Base-by-base conservation (phyloP, 805 yeast genomes). In the Candida easanensis region DNA sequence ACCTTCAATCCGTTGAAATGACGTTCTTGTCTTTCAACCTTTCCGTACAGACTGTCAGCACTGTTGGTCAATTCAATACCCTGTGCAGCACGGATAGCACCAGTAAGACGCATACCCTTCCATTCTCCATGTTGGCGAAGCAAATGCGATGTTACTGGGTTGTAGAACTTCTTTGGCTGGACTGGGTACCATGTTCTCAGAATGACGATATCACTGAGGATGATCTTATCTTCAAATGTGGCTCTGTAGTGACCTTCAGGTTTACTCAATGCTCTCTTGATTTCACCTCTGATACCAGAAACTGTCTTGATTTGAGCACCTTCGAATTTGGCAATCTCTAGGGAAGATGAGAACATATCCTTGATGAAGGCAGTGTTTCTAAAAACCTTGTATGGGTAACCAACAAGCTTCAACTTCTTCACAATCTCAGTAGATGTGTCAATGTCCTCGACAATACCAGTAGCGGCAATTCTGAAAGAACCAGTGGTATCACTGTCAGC, bases 161-260 rank as follows among this genome's bases (percentile, higher is more conserved):
- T 95, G 66, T 91, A 95, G 66, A 88, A 93, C 63, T 81, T 81
- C 64, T 91, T 84, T 14, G 93, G 86, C 51, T 77, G 81, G 30
- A 93, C 95, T 2, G 98, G 98, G 62, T 89, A 90, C 99, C 99
- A 93, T 4, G 98, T 90, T 62, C 96, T 82, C 62, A 93, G 69
- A 56, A 91, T 82, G 14, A 93, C 77, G 42, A 88, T 84, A 65
- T 93, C 99, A 52, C 93, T 84, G 82, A 93, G 74, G 42, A 91
- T 74, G 30, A 91, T 78, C 67, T 90, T 91, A 63, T 93, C 99
- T 65, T 93, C 99, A 65, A 93, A 93, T 1, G 97, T 82, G 11
- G 99, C 99, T 61, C 99, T 80, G 73, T 76, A 95, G 63, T 85
- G 82, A 11, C 99, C 99, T 39, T 91, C 98, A 0, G 97, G 97